Evolutionary conservation across 2,329 filamentous ascomycete genomes (phyloP), one percentile per base, ranked within the genome.

Genomic region (Aspergillus nomiae): DNA sequence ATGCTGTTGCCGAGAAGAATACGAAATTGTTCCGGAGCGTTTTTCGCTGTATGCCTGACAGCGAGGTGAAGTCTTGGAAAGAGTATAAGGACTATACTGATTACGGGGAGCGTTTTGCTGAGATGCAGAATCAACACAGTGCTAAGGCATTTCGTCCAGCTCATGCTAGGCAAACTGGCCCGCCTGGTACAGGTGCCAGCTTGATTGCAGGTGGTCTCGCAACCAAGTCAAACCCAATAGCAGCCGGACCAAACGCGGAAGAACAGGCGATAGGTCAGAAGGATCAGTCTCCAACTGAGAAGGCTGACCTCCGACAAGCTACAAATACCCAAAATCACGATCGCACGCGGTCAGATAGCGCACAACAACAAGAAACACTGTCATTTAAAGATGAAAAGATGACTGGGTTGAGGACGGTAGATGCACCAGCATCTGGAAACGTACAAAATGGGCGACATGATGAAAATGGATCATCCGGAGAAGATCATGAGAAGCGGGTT

Each of bases 11-110:
- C 0, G 89, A 91, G 66, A 98, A 98, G 81, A 99, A 99, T 76
- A 99, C 95, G 3, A 94, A 93, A 74, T 86, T 99, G 55, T 99
- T 92, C 80, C 90, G 95, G 36, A 88, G 91, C 65, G 94, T 99
- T 10, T 99, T 99, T 82, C 89, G 94, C 54, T 97, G 94, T 78
- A 96, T 96, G 91, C 95, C 95, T 1, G 95, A 99, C 76, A 97
- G 89, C 58, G 92, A 97, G 73, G 95, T 97, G 30, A 90, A 88
- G 67, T 94, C 91, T 50, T 99, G 95, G 95, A 89, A 91, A 68
- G 91, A 96, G 67, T 99, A 99, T 78, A 90, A 92, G 66, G 90
- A 96, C 68, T 96, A 91, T 73, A 84, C 87, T 59, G 85, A 88
- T 5, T 98, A 97, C 75, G 85, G 86, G 21, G 88, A 90, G 68